These are phyloP conservation scores for Plantago elongata DNA, from an alignment of 257 asterid genomes.

Conservation along the genomic window DNA sequence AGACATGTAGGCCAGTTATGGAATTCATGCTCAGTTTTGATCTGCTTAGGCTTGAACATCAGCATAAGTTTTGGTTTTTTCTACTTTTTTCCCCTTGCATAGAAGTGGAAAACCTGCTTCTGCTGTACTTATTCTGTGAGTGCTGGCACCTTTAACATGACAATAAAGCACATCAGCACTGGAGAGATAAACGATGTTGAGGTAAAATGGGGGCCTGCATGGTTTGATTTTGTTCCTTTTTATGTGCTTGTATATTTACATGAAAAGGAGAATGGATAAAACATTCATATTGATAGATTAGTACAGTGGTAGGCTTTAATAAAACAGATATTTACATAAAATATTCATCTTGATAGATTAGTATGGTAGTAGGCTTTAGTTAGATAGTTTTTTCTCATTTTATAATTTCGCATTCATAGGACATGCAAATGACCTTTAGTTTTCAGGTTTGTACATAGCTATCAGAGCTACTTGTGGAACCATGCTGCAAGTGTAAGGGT, in stretches of 20 bases:
- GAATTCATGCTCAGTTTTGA: not conserved
- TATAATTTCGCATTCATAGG: slow-evolving; percentile 8
- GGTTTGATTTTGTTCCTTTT: not conserved
- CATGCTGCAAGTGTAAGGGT: slow-evolving; percentile 87
- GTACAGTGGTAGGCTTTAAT: not conserved
- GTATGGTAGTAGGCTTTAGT: not conserved
- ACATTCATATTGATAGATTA: not conserved
- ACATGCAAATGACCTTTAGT: slow-evolving; percentile 20
- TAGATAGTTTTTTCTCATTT: not conserved
- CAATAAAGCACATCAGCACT: not conserved
- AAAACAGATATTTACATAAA: no score
- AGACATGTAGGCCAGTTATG: no score
- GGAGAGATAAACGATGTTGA: not conserved
- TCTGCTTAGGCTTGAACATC: not conserved
- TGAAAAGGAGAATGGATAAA: not conserved
- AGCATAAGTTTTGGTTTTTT: not conserved
- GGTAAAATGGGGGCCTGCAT: not conserved
- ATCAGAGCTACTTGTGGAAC: slow-evolving; percentile 97
- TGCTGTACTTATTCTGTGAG: not conserved
- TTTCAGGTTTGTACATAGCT: slow-evolving; percentile 92
- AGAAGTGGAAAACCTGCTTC: not conserved
- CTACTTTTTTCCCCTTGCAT: not conserved
- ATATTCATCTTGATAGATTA: not conserved
- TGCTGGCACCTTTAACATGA: not conserved
- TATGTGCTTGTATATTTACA: not conserved